These are phyloP conservation scores for Scutellaria minor DNA, from an alignment of 257 asterid genomes.

Conservation along the genomic window DNA sequence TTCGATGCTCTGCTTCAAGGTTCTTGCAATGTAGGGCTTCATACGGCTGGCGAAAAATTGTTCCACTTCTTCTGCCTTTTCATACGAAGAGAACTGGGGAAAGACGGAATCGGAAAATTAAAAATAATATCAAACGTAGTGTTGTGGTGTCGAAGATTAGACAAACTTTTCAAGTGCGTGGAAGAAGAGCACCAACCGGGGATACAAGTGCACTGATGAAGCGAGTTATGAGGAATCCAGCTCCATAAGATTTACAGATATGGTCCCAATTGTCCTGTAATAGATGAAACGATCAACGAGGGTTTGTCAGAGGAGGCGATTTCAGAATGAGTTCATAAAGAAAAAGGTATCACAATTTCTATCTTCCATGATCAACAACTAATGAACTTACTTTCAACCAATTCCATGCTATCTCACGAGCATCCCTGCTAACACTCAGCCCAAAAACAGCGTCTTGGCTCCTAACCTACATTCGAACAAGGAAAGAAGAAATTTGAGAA, in stretches of 20 bases:
- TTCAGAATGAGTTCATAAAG: neutral
- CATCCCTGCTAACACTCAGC: constrained; percentile 70
- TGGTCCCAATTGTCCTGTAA: constrained; percentile 86
- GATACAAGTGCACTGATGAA: constrained; percentile 75
- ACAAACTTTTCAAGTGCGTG: neutral
- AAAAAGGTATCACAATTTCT: neutral
- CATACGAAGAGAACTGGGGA: constrained; percentile 68
- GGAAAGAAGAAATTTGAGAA: constrained; percentile 5
- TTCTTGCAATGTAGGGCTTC: constrained; percentile 84
- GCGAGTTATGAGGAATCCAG: constrained; percentile 81
- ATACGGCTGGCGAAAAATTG: constrained; percentile 73
- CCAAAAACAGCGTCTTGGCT: constrained; percentile 91
- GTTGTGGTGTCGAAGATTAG: neutral
- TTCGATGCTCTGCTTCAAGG: constrained; percentile 91
- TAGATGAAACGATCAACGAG: constrained; percentile 9
- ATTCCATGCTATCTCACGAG: constrained; percentile 80
- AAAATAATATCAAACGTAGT: neutral
- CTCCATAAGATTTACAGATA: constrained; percentile 70
- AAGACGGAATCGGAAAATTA: neutral
- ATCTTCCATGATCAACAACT: neutral
- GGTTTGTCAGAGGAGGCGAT: neutral
- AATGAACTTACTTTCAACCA: constrained; percentile 78
- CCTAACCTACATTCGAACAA: constrained; percentile 64
- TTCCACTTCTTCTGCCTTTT: constrained; percentile 76
- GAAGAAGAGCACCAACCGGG: constrained; percentile 61